Percentiles rank a stretch among this genome's conserved stretches.
Evolutionary conservation across 2,329 filamentous ascomycete genomes (phyloP).

Genomic region (Pseudogymnoascus destructans): DNA sequence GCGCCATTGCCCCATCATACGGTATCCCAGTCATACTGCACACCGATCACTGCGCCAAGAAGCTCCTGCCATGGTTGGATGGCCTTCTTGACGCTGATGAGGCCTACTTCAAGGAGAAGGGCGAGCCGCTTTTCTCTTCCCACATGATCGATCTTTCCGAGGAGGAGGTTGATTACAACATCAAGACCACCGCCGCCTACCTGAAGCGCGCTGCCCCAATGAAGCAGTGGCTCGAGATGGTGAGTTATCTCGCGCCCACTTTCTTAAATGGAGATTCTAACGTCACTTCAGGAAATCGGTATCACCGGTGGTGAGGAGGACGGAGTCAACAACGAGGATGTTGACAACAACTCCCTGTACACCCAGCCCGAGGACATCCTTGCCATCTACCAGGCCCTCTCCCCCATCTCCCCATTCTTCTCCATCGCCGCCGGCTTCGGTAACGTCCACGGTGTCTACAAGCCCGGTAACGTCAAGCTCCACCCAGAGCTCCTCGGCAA

Average conservation of each 20-base stretch:
- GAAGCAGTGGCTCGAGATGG: constrained; percentile 99
- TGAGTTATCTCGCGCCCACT: constrained; percentile 28
- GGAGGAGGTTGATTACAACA: constrained; percentile 81
- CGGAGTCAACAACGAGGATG: constrained; percentile 95
- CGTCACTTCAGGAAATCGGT: constrained; percentile 52
- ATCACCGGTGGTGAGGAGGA: constrained; percentile 97
- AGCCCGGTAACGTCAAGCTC: constrained; percentile 92
- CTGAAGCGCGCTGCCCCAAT: constrained; percentile 86
- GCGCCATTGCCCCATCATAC: constrained; percentile 73
- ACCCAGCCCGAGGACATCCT: constrained; percentile 96
- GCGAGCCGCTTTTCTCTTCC: constrained; percentile 84
- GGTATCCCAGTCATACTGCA: constrained; percentile 85
- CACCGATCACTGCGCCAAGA: constrained; percentile 99
- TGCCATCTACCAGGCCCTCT: constrained; percentile 76
- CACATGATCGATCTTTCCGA: constrained; percentile 99
- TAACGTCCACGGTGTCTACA: constrained; percentile 98
- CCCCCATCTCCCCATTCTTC: constrained; percentile 86
- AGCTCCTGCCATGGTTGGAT: constrained; percentile 95
- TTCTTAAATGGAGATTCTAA: constrained; percentile 5
- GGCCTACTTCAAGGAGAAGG: constrained; percentile 83
- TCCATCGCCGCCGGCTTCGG: constrained; percentile 96
- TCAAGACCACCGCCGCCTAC: constrained; percentile 83
- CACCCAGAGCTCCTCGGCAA: constrained; percentile 92
- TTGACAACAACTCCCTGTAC: constrained; percentile 95
- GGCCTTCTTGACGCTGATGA: constrained; percentile 93